Evolutionary conservation across 192 early-diverging fungal species (phyloP).

Genomic region (Lunasporangiospora selenospora): DNA sequence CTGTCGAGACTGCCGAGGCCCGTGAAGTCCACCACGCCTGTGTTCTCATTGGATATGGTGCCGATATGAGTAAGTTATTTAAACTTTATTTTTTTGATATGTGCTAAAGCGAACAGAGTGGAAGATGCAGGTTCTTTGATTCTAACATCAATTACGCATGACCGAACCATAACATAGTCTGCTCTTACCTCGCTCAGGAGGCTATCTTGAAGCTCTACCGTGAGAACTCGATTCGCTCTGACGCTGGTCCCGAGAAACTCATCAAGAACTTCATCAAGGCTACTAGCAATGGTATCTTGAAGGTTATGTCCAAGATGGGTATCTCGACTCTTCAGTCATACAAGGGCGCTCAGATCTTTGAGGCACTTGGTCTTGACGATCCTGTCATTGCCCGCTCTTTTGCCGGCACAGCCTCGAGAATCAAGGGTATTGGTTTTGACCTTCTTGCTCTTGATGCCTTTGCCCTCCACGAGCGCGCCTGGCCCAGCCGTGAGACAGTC

Average conservation of each 20-base stretch:
- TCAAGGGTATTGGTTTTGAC: slow-evolving; percentile 83
- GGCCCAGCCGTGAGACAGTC: slow-evolving; percentile 73
- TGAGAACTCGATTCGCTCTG: slow-evolving; percentile 72
- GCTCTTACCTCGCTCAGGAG: slow-evolving; percentile 93
- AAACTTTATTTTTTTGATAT: not conserved
- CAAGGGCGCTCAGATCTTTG: slow-evolving; percentile 99
- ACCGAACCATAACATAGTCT: too few relatives aligned
- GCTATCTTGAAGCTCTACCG: slow-evolving; percentile 89
- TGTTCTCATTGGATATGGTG: slow-evolving; percentile 94
- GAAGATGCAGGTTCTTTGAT: not conserved
- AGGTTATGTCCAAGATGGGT: slow-evolving; percentile 99
- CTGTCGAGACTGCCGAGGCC: slow-evolving; percentile 93
- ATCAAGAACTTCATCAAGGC: slow-evolving; percentile 87
- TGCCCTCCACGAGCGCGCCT: slow-evolving; percentile 85
- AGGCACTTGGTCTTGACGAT: slow-evolving; percentile 90
- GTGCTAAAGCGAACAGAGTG: not conserved
- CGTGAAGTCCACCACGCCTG: slow-evolving; percentile 97
- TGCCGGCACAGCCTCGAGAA: slow-evolving; percentile 93
- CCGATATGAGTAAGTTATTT: slow-evolving; percentile 71
- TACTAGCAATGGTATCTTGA: slow-evolving; percentile 92
- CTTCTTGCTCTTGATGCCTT: slow-evolving; percentile 88
- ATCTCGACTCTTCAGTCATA: slow-evolving; percentile 97
- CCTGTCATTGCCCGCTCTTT: slow-evolving; percentile 92
- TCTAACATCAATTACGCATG: too few relatives aligned
- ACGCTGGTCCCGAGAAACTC: slow-evolving; percentile 70